Evolutionary conservation across 73 alveolate genomes (phyloP).

Genomic region (Paramecium primaurelia): DNA sequence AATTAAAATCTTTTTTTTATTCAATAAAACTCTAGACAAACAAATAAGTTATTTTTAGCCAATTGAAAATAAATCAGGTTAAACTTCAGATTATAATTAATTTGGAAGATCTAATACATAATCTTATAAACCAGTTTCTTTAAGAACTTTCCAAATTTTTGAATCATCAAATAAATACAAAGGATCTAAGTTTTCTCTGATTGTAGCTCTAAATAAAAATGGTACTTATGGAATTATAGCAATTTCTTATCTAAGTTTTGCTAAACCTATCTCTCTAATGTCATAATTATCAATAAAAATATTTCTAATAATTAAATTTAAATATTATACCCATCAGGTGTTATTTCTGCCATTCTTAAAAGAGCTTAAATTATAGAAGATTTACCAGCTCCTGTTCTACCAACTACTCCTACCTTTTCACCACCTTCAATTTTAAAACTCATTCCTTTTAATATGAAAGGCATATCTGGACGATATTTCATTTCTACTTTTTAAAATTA

Average conservation of each 20-base stretch:
- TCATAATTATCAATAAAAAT: conserved; percentile 78
- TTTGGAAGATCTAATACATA: conserved; percentile 66
- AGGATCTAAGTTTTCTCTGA: conserved; percentile 85
- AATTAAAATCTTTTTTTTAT: conserved; percentile 69
- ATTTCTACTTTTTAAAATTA: conserved; percentile 13
- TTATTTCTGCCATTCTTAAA: conserved; percentile 81
- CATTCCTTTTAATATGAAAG: conserved; percentile 56
- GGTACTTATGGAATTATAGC: conserved; percentile 84
- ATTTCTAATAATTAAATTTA: background rate
- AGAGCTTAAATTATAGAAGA: conserved; percentile 76
- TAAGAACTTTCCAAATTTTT: conserved; percentile 65
- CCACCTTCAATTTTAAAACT: conserved; percentile 52
- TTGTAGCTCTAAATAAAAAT: conserved; percentile 72
- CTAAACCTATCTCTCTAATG: conserved; percentile 70
- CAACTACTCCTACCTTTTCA: conserved; percentile 82
- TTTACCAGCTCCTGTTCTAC: conserved; percentile 90
- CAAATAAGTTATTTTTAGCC: conserved; percentile 76
- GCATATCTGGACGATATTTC: conserved; percentile 68
- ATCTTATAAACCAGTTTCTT: conserved; percentile 76
- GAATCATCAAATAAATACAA: conserved; percentile 53
- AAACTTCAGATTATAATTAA: conserved; percentile 71
- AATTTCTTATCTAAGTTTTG: conserved; percentile 66
- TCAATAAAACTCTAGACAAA: conserved; percentile 73
- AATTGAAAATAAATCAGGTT: conserved; percentile 69
- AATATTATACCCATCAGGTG: conserved; percentile 59